Evolutionary conservation across 2,329 filamentous ascomycete genomes (phyloP).

Genomic region (Cercospora brassicicola): DNA sequence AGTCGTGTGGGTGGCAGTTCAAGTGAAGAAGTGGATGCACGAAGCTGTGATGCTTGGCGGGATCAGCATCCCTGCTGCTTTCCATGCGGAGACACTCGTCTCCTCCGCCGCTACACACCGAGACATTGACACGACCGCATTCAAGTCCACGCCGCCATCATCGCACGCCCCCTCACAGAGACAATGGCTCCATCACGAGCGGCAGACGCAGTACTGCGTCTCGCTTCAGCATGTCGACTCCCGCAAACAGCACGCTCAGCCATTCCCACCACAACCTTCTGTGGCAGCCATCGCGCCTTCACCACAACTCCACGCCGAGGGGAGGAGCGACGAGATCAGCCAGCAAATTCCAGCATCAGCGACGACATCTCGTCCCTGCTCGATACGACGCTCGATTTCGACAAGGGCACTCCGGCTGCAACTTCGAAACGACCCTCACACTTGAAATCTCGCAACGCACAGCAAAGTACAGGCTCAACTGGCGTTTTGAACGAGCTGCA

Average conservation of each 20-base stretch:
- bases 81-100: background rate
- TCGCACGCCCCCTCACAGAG: background rate
- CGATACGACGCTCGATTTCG: conserved; percentile 35
- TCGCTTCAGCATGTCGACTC: conserved; percentile 25
- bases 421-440: conserved; percentile 32
- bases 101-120: background rate
- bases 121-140: background rate
- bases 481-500: conserved; percentile 13
- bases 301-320: conserved; percentile 21
- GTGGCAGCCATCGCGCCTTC: conserved; percentile 25
- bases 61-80: conserved; percentile 1
- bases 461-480: conserved; percentile 24
- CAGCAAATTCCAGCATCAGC: conserved; percentile 8
- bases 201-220: conserved; percentile 27
- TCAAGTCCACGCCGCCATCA: background rate
- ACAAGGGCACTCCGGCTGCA: conserved; percentile 31
- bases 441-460: conserved; percentile 32
- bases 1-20: background rate
- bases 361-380: conserved; percentile 33
- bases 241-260: conserved; percentile 13
- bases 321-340: conserved; percentile 13
- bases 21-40: background rate
- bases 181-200: conserved; percentile 6
- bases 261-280: conserved; percentile 19
- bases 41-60: conserved; percentile 10